Conservation (phyloP, 345 rosid species). For the Camelina sativa region DNA sequence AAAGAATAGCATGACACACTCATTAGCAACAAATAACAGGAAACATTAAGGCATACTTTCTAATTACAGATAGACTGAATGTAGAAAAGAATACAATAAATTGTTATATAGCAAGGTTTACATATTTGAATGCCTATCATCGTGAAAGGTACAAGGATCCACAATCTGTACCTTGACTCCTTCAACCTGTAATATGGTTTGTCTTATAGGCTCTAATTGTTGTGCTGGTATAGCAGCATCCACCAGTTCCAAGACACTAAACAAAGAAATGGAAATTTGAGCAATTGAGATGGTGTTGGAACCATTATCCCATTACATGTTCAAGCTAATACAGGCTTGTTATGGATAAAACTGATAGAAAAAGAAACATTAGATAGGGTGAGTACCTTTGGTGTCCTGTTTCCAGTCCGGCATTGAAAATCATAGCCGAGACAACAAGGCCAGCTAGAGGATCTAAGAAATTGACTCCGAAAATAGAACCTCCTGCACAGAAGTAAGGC, state of each 20-base stretch:
- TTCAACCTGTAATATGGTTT: slow-evolving; percentile 74
- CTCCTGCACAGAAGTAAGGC: slow-evolving; percentile 59
- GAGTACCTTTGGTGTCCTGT: slow-evolving; percentile 87
- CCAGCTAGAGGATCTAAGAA: slow-evolving; percentile 96
- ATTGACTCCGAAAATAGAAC: slow-evolving; percentile 82
- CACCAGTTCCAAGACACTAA: slow-evolving; percentile 88
- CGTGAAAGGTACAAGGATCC: slow-evolving; percentile 32
- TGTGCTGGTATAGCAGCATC: slow-evolving; percentile 91
- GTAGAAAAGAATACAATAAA: slow-evolving; percentile 1
- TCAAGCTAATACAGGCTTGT: slow-evolving; percentile 17
- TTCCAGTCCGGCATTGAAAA: slow-evolving; percentile 76
- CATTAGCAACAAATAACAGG: slow-evolving; percentile 11
- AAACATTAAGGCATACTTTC: slow-evolving; percentile 26
- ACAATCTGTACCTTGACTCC: slow-evolving; percentile 72
- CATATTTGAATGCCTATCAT: slow-evolving; percentile 3
- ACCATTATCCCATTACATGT: slow-evolving; percentile 19
- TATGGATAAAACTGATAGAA: slow-evolving; percentile 11
- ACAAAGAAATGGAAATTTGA: slow-evolving; percentile 38
- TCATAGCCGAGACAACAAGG: slow-evolving; percentile 87
- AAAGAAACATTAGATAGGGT: slow-evolving; percentile 9
- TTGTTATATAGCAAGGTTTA: slow-evolving; percentile 18
- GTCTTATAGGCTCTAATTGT: slow-evolving; percentile 66
- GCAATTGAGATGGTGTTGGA: slow-evolving; percentile 24
- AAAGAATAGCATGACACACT: slow-evolving; percentile 21
- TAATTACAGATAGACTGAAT: slow-evolving; percentile 12